Conservation (phyloP, 148 eudicot species). For the Rhododendron griersonianum region DNA sequence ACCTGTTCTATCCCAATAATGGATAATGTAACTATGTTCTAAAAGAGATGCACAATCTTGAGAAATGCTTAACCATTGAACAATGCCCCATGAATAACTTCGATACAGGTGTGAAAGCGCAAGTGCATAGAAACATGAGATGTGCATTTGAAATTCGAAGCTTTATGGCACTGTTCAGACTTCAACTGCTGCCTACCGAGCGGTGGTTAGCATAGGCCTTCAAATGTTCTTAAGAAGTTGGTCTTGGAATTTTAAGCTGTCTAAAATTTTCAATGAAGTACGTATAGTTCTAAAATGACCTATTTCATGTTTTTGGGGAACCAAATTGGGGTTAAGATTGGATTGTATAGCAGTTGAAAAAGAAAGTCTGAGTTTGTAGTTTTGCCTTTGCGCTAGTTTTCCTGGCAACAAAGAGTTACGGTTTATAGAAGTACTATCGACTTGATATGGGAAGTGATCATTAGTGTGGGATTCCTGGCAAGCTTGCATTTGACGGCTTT, state of each 20-base stretch:
- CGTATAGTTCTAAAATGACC: neutral
- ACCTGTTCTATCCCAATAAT: neutral
- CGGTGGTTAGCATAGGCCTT: neutral
- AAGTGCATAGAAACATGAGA: neutral
- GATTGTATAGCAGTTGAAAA: neutral
- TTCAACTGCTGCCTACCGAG: neutral
- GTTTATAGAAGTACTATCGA: neutral
- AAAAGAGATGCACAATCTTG: neutral
- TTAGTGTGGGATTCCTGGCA: neutral
- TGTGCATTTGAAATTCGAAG: neutral
- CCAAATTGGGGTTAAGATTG: neutral
- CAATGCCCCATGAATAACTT: neutral
- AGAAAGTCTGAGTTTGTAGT: neutral
- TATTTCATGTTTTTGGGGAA: neutral
- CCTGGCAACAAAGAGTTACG: neutral
- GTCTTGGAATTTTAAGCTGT: neutral
- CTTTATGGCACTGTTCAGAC: neutral
- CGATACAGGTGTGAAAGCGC: neutral
- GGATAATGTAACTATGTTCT: neutral
- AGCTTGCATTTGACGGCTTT: neutral
- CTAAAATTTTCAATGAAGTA: neutral
- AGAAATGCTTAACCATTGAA: neutral
- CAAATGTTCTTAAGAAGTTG: neutral
- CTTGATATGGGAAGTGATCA: neutral
- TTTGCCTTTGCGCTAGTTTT: neutral